These are phyloP conservation scores for Fusarium piperis DNA, from an alignment of 2,329 filamentous ascomycete species.

Conservation along the genomic window DNA sequence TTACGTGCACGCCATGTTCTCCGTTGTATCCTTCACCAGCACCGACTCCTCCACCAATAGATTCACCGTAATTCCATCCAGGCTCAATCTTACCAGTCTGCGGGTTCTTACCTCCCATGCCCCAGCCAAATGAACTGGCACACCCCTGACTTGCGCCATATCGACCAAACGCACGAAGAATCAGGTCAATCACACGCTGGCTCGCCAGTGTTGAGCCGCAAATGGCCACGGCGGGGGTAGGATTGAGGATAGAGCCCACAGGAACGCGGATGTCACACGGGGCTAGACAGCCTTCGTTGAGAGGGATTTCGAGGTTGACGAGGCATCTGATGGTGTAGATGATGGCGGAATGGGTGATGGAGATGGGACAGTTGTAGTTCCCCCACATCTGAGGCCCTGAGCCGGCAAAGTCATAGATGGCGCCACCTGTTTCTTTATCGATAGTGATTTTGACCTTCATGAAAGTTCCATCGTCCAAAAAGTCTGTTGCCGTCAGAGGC, in stretches of 20 bases:
- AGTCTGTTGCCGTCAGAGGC: constrained; percentile 43
- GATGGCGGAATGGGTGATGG: constrained; percentile 51
- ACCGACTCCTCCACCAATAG: constrained; percentile 80
- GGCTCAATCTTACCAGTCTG: constrained; percentile 47
- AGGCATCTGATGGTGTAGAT: constrained; percentile 52
- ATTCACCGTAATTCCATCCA: constrained; percentile 90
- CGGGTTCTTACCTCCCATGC: constrained; percentile 45
- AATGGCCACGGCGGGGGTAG: constrained; percentile 46
- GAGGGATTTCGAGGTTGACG: constrained; percentile 49
- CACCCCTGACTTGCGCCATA: constrained; percentile 44
- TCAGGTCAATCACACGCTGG: constrained; percentile 47
- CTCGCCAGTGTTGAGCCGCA: constrained; percentile 69
- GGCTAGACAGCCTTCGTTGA: constrained; percentile 52
- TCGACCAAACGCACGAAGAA: constrained; percentile 44
- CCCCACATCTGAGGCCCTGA: constrained; percentile 48
- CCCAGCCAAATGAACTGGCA: constrained; percentile 48
- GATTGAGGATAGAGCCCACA: constrained; percentile 46
- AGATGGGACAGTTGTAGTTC: constrained; percentile 50
- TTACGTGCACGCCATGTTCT: constrained; percentile 76
- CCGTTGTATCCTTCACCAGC: constrained; percentile 79
- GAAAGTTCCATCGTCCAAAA: constrained; percentile 50
- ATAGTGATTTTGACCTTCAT: constrained; percentile 47
- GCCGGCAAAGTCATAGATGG: constrained; percentile 50
- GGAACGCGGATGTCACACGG: constrained; percentile 49
- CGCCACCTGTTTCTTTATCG: constrained; percentile 43